Percentiles rank a stretch among this genome's conserved stretches.
Evolutionary conservation across 805 yeast genomes (phyloP).

Genomic region (Candida railenensis): DNA sequence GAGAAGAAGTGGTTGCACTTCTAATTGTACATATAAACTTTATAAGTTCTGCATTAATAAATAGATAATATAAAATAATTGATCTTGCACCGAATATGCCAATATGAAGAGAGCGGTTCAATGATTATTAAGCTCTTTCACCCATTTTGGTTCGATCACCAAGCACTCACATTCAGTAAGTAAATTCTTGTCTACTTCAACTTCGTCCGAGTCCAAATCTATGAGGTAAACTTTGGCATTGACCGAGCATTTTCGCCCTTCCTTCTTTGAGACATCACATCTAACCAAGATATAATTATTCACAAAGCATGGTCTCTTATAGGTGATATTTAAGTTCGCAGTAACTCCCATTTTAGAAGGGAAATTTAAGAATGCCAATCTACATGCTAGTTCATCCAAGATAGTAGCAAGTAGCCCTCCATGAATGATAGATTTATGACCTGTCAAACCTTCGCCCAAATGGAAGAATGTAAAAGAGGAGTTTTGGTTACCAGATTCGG

Average conservation of each 20-base stretch:
- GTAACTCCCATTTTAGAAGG: slow-evolving; percentile 41
- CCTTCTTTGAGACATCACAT: slow-evolving; percentile 28
- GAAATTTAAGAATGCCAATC: slow-evolving; percentile 41
- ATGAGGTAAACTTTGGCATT: slow-evolving; percentile 32
- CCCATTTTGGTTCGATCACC: slow-evolving; percentile 44
- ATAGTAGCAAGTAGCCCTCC: slow-evolving; percentile 45
- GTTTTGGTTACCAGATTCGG: slow-evolving; percentile 20
- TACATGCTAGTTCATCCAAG: slow-evolving; percentile 42
- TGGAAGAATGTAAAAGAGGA: slow-evolving; percentile 38
- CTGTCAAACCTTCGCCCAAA: slow-evolving; percentile 36
- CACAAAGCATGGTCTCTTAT: slow-evolving; percentile 34
- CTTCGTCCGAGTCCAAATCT: slow-evolving; percentile 14
- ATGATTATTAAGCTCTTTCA: slow-evolving; percentile 22
- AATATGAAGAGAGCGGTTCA: neutral
- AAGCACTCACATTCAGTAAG: slow-evolving; percentile 39
- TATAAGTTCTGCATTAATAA: neutral
- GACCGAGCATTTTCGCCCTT: slow-evolving; percentile 41
- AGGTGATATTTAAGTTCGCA: slow-evolving; percentile 42
- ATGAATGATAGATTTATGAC: slow-evolving; percentile 42
- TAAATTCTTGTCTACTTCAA: slow-evolving; percentile 23
- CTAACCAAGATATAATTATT: slow-evolving; percentile 32
- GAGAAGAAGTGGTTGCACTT: neutral
- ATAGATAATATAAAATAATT: neutral
- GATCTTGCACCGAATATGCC: neutral
- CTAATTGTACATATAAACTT: too few relatives aligned